Base-by-base conservation (phyloP, 495 filamentous ascomycete genomes). In the Trypethelium eluteriae region DNA sequence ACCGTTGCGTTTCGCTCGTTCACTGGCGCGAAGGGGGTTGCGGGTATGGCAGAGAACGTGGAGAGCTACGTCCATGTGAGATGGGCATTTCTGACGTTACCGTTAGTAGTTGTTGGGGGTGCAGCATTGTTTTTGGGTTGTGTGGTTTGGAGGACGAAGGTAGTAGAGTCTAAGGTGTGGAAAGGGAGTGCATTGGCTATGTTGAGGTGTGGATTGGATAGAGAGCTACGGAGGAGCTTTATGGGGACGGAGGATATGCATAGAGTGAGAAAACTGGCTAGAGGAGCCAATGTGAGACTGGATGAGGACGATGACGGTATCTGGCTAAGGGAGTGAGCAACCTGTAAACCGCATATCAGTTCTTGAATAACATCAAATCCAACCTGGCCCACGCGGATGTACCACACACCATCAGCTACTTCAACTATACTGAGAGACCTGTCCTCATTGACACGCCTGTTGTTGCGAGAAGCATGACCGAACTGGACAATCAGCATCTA, bases 61-160 rank as follows among this genome's bases (percentile, higher is more conserved):
- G 68, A 68, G 62, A 67, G 68, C 36, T 71, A 69, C 63, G 68
- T 71, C 18, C 61, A 53, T 32, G 68, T 71, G 34, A 59, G 62
- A 32, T 72, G 70, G 70, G 65, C 65, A 9, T 72, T 69, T 44
- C 57, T 66, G 35, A 44, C 62, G 12, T 62, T 70, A 12, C 70
- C 70, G 14, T 56, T 67, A 25, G 9, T 65, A 2, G 65, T 68
- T 25, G 70, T 72, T 3, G 63, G 50, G 18, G n/a, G 53, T 59
- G 53, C 53, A 7, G 53, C 25, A 7, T 36, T 59, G 32, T 59
- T 59, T 36, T 59, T 59, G 25, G n/a, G 53, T 3, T 35, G 25
- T 59, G 53, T 59, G 53, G 32, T 59, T 7, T 59, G 53, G 53
- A 59, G 53, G 53, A 59, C 53, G n/a, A 59, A 59, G 32, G 53